Percentiles rank a stretch among this genome's conserved stretches.
phyloP scores from a whole-genome alignment of 2,329 filamentous ascomycete species.

The Colletotrichum sp. region DNA sequence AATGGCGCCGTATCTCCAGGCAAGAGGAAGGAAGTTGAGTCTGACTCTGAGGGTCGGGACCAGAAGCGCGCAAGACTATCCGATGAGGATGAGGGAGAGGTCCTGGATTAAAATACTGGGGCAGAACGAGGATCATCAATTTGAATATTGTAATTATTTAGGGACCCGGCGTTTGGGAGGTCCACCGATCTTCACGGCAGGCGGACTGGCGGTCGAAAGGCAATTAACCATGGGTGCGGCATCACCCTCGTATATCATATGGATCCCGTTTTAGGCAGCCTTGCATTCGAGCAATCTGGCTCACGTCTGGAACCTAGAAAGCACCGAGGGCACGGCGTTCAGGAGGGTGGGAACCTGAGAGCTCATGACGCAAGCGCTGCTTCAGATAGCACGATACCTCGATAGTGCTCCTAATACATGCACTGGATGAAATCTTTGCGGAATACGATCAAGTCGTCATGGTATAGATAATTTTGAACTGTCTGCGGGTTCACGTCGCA shows the following conservation, averaged over 20 bases:
- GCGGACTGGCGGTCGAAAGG: not conserved
- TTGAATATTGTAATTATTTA: slow-evolving; percentile 9
- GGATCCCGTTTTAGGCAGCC: not conserved
- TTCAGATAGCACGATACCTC: not conserved
- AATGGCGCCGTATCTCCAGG: slow-evolving; percentile 38
- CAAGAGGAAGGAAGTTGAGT: slow-evolving; percentile 48
- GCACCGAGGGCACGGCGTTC: slow-evolving; percentile 7
- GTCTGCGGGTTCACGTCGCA: not conserved
- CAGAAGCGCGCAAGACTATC: slow-evolving; percentile 51
- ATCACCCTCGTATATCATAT: slow-evolving; percentile 2
- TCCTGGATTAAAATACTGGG: slow-evolving; percentile 25
- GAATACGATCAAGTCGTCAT: not conserved
- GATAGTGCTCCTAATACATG: not conserved
- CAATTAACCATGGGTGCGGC: not conserved
- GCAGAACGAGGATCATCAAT: not conserved
- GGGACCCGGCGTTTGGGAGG: slow-evolving; percentile 9
- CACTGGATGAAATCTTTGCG: not conserved
- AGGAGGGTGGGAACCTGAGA: not conserved
- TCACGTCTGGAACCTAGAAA: not conserved
- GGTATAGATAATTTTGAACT: not conserved
- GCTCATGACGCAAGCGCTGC: slow-evolving; percentile 4
- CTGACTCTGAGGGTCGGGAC: slow-evolving; percentile 38
- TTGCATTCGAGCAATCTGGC: not conserved
- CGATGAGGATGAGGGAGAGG: slow-evolving; percentile 53
- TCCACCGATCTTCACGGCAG: not conserved